Percentiles rank a stretch among this genome's conserved stretches.
Conservation (phyloP, 2,329 filamentous ascomycete species). For the Fusarium camptoceras region DNA sequence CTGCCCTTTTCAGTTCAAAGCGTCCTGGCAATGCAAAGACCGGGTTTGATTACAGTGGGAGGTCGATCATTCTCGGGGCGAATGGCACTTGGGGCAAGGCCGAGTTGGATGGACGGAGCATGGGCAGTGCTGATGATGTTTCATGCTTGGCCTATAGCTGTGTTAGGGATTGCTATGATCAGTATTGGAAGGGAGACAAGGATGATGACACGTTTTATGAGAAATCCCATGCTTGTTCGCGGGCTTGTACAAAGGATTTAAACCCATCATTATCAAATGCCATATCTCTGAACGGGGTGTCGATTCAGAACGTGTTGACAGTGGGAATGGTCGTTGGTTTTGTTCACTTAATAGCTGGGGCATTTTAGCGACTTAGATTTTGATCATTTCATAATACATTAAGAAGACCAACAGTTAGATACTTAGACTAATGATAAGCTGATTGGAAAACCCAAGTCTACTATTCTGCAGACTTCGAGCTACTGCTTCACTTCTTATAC, state of each 20-base stretch:
- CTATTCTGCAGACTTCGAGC: neutral
- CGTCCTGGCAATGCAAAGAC: neutral
- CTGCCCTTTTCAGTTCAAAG: constrained; percentile 26
- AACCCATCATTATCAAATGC: constrained; percentile 26
- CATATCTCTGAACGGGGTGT: neutral
- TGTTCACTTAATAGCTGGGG: neutral
- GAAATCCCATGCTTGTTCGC: constrained; percentile 28
- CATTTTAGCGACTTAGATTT: neutral
- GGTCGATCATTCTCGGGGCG: constrained; percentile 23
- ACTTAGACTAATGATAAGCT: neutral
- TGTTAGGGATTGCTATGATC: constrained; percentile 32
- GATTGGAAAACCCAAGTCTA: too few relatives aligned
- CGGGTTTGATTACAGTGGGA: constrained; percentile 38
- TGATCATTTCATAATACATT: neutral
- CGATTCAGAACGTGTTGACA: neutral
- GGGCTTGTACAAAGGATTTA: constrained; percentile 33
- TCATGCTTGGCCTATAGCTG: constrained; percentile 41
- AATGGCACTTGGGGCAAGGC: constrained; percentile 43
- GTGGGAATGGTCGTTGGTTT: neutral
- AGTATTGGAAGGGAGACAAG: constrained; percentile 35
- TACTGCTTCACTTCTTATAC: constrained; percentile 8
- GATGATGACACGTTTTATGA: constrained; percentile 25
- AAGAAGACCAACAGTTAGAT: too few relatives aligned
- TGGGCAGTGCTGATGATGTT: constrained; percentile 25
- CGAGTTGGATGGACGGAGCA: constrained; percentile 37